A percentile compares a stretch with the other conserved stretches of the same genome.
These are phyloP conservation scores for Spatholobus suberectus DNA, from an alignment of 306 rosid genomes.

Conservation along the genomic window DNA sequence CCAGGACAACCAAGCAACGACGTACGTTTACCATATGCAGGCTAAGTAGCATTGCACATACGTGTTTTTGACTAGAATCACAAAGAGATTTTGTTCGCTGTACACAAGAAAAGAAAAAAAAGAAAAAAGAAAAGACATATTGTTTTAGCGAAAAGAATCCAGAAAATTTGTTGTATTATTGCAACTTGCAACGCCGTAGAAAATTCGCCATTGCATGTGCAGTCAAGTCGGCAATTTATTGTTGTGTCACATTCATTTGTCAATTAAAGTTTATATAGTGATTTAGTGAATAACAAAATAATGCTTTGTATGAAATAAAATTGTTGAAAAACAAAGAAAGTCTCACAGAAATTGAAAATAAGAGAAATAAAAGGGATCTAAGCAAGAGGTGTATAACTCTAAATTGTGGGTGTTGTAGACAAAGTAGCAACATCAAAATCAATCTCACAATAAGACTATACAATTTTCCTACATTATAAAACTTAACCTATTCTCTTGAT, in stretches of 20 bases:
- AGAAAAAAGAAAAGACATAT: background rate
- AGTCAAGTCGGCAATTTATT: slow-evolving; percentile 35
- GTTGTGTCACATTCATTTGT: slow-evolving; percentile 19
- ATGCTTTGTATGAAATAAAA: background rate
- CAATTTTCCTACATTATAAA: no score
- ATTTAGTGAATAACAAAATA: background rate
- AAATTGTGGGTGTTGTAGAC: background rate
- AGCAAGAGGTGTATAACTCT: background rate
- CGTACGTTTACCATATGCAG: slow-evolving; percentile 6
- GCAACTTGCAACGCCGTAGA: slow-evolving; percentile 8
- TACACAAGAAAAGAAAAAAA: background rate
- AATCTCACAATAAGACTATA: background rate
- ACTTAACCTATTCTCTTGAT: no score
- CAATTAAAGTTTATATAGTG: background rate
- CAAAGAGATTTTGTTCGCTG: slow-evolving; percentile 22
- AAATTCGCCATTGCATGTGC: slow-evolving; percentile 17
- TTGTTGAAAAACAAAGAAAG: background rate
- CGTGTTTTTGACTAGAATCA: background rate
- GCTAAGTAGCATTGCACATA: slow-evolving; percentile 13
- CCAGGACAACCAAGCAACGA: slow-evolving; percentile 31
- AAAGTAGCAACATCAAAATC: background rate
- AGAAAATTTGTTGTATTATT: slow-evolving; percentile 18
- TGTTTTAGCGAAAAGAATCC: background rate
- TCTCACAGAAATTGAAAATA: background rate
- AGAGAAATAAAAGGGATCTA: background rate